Conservation (phyloP, 805 yeast genomes). For the Candida ascalaphidarum region DNA sequence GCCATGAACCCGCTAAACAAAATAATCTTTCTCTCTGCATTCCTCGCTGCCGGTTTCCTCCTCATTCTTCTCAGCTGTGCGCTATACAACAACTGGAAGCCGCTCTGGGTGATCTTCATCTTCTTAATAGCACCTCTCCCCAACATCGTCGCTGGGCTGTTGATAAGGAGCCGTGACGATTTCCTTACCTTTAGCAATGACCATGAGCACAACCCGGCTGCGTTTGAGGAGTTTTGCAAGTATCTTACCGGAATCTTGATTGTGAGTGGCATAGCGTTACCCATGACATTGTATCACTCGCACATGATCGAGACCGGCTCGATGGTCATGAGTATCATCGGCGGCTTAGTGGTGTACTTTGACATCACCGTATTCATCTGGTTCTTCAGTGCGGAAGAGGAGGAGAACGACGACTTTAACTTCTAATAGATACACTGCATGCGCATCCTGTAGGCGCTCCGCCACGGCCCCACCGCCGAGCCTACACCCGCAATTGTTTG, state of each 20-base stretch:
- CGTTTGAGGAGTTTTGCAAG: conserved; percentile 31
- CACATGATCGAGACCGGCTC: conserved; percentile 28
- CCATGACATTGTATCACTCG: conserved; percentile 31
- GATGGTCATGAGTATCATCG: conserved; percentile 33
- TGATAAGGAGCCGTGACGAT: conserved; percentile 32
- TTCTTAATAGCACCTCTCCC: conserved; percentile 39
- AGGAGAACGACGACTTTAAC: conserved; percentile 37
- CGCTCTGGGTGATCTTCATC: conserved; percentile 32
- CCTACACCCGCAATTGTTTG: neutral
- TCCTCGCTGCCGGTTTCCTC: conserved; percentile 36
- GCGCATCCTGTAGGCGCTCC: too few species aligned
- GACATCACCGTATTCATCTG: conserved; percentile 37
- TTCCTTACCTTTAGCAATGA: conserved; percentile 36
- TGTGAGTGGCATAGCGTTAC: conserved; percentile 37
- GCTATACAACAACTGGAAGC: conserved; percentile 32
- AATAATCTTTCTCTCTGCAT: conserved; percentile 37
- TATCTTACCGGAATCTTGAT: conserved; percentile 31
- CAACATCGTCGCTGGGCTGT: conserved; percentile 27
- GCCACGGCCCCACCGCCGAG: neutral
- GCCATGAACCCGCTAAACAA: conserved; percentile 40
- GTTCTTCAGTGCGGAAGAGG: conserved; percentile 38
- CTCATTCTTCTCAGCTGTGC: conserved; percentile 38
- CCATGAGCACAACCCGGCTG: conserved; percentile 26
- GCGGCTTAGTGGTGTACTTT: conserved; percentile 36
- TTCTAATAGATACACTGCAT: conserved; percentile 13